Evolutionary conservation across 2,329 filamentous ascomycete genomes (phyloP).

Genomic region (Penicillium sp.): DNA sequence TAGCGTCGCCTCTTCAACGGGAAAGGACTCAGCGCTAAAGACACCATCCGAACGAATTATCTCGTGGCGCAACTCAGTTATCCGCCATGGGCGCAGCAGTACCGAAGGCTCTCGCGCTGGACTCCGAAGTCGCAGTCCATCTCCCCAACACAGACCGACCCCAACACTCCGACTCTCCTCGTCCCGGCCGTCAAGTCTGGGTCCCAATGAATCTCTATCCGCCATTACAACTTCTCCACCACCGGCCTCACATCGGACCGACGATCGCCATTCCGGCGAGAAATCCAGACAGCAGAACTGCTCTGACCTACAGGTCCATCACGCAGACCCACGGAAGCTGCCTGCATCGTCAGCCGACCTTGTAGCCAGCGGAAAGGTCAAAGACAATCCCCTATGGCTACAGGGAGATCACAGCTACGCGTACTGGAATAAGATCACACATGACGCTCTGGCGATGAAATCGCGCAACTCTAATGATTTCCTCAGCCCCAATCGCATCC

Average conservation of each 20-base stretch:
- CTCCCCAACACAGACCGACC: conserved; percentile 44
- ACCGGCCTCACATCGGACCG: conserved; percentile 23
- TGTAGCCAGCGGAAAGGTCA: conserved; percentile 23
- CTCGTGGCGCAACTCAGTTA: conserved; percentile 76
- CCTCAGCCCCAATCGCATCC: conserved; percentile 20
- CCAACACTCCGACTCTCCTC: conserved; percentile 14
- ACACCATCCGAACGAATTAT: conserved; percentile 74
- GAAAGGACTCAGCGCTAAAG: conserved; percentile 42
- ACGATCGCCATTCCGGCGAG: conserved; percentile 21
- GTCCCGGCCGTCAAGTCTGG: conserved; percentile 24
- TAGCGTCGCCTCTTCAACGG: conserved; percentile 50
- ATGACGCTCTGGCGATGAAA: conserved; percentile 37
- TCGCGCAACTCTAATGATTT: conserved; percentile 22
- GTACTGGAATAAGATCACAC: conserved; percentile 52
- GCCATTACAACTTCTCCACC: conserved; percentile 30
- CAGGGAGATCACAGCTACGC: conserved; percentile 53
- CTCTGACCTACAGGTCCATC: not conserved
- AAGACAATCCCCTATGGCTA: conserved; percentile 48
- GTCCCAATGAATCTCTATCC: conserved; percentile 29
- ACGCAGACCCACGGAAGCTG: conserved; percentile 2
- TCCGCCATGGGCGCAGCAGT: conserved; percentile 51
- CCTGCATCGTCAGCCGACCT: conserved; percentile 23
- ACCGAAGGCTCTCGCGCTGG: conserved; percentile 42
- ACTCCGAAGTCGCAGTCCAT: conserved; percentile 45
- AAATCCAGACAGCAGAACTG: conserved; percentile 11